A percentile compares a stretch with the other conserved stretches of the same genome.
These are phyloP conservation scores for Pisolithus thermaeus DNA, from an alignment of 1,284 basidiomycete genomes.

Conservation along the genomic window DNA sequence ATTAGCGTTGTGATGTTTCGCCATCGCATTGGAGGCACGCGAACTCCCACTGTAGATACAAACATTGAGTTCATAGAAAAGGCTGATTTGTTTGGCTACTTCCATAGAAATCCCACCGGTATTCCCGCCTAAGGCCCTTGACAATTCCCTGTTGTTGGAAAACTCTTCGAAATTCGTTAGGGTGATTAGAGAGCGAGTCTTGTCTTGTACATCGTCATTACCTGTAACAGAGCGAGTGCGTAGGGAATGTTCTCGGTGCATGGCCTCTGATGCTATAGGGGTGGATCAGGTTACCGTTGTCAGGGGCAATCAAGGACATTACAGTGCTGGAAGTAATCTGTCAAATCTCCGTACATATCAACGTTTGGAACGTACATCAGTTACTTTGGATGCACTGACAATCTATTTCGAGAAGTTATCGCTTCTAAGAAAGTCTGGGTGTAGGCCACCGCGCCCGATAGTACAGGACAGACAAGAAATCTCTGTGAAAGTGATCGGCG, in stretches of 20 bases:
- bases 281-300: too few relatives aligned
- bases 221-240: too few relatives aligned
- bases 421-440: conserved; percentile 2
- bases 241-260: too few relatives aligned
- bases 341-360: too few relatives aligned
- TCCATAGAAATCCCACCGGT: conserved; percentile 7
- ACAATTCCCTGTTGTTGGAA: too few relatives aligned
- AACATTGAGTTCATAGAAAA: conserved; percentile 10
- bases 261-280: too few relatives aligned
- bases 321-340: too few relatives aligned
- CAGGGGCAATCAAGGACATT: too few relatives aligned
- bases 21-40: conserved; percentile 11
- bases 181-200: not conserved
- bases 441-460: conserved; percentile 28
- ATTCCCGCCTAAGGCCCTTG: not conserved
- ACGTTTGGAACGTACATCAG: too few relatives aligned
- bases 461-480: not conserved
- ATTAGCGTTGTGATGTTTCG: conserved; percentile 8
- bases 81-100: not conserved
- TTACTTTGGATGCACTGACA: conserved; percentile 10
- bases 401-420: conserved; percentile 3
- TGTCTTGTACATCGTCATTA: not conserved
- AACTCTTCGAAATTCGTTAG: too few relatives aligned
- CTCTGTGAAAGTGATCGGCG: not conserved
- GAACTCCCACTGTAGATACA: conserved; percentile 32